Evolutionary conservation across 768 basidiomycete species (phyloP).

Genomic region (Auricularia heimuer): DNA sequence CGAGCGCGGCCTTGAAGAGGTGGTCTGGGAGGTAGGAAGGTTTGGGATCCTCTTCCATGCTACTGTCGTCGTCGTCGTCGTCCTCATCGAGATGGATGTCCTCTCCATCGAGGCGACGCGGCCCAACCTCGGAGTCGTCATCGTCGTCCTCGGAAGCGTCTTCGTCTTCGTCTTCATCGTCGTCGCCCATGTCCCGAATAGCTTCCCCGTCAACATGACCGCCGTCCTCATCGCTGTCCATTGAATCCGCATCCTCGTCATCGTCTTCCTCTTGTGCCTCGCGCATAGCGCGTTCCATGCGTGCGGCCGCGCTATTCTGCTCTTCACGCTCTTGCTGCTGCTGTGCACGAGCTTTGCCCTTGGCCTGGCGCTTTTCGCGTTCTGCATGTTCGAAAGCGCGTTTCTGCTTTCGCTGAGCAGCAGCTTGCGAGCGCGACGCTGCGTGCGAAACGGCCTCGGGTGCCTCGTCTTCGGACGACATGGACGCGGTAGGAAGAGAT

Average conservation of each 20-base stretch:
- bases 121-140: no score
- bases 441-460: not conserved
- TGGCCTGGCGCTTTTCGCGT: not conserved
- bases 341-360: not conserved
- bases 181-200: not conserved
- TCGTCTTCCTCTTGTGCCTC: not conserved
- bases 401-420: not conserved
- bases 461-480: constrained; percentile 4
- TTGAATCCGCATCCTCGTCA: not conserved
- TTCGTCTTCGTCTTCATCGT: not conserved
- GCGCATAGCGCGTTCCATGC: not conserved
- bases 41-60: not conserved
- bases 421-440: not conserved
- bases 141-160: not conserved
- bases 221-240: not conserved
- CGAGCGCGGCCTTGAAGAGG: not conserved
- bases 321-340: not conserved
- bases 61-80: not conserved
- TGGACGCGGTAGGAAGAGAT: not conserved
- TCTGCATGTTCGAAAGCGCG: not conserved
- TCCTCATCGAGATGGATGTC: no score
- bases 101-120: no score
- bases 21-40: not conserved
- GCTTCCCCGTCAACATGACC: not conserved
- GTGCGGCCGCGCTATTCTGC: not conserved